Base-by-base conservation (phyloP, 306 rosid species). In the cucumber (Cucumis sativus) region DNA sequence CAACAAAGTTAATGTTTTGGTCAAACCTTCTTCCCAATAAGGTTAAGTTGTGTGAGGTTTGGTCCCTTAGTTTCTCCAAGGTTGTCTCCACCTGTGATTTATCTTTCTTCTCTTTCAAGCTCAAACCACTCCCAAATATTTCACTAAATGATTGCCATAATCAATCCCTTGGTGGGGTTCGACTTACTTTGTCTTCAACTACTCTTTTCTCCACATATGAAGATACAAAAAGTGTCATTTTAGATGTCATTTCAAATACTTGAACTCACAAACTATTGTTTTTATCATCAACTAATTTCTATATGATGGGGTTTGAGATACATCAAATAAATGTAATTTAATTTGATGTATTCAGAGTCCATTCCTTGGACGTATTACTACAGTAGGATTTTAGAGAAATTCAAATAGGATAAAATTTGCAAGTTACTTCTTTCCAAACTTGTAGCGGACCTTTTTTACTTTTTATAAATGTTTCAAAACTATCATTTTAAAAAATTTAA, bases 1-100 rank as follows among this genome's bases (percentile, higher is more conserved):
- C 4, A 18, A 66, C 72, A 66, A 71, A 71, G 76, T 47, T 71
- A 47, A 71, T 71, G 57, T 71, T 71, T 47, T 71, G 59, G 76
- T 71, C 76, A 71, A 71, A 71, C 4, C 40, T 25, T 69, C 57
- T 69, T 45, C 75, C 75, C 75, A 69, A 69, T 43, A 69, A 69
- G 74, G 75, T 69, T 69, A 43, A 21, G 20, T 18, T 69, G 57
- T 71, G 59, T 71, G 76, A 49, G 76, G 76, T 71, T 45, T 71
- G 76, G 57, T 71, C 76, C 76, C 76, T 71, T 71, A 49, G 59
- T 71, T 71, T 71, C 76, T 81, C 88, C 92, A 86, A 79, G 87
- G 83, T 84, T 84, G 89, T 90, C 87, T 89, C 86, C 83, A 83
- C 83, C 79, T 80, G 87, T 87, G 85, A 76, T 71, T 49, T 61